phyloP scores from a whole-genome alignment of 805 yeast species.

The Yarrowia sp. region DNA sequence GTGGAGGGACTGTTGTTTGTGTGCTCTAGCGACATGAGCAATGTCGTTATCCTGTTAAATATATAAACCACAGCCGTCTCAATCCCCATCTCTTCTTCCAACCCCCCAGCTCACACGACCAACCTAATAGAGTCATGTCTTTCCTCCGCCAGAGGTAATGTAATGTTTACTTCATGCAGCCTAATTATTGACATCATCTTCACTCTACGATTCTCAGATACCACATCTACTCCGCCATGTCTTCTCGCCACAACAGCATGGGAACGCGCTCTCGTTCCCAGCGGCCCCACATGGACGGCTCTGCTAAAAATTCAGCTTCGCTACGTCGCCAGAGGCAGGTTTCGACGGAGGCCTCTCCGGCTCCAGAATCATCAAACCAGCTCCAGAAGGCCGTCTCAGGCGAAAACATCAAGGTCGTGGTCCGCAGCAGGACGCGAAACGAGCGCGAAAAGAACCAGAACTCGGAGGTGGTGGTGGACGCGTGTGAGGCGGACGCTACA shows the following conservation, averaged over 20 bases:
- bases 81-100: too few relatives aligned
- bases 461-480: constrained; percentile 59
- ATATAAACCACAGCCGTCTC: too few relatives aligned
- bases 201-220: background rate
- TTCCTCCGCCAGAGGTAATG: too few relatives aligned
- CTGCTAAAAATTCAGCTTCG: background rate
- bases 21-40: too few relatives aligned
- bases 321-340: background rate
- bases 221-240: background rate
- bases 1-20: too few relatives aligned
- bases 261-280: constrained; percentile 3
- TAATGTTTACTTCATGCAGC: constrained; percentile 24
- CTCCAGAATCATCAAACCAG: background rate
- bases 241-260: constrained; percentile 15
- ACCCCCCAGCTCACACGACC: too few relatives aligned
- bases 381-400: constrained; percentile 32
- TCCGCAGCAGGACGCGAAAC: constrained; percentile 62
- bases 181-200: background rate
- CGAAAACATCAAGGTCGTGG: constrained; percentile 58
- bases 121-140: too few relatives aligned
- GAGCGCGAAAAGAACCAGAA: constrained; percentile 56
- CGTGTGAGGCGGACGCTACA: constrained; percentile 40
- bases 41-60: too few relatives aligned
- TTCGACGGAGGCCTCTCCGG: constrained; percentile 5
- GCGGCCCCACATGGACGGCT: background rate